These are phyloP conservation scores for Parastagonospora avenae DNA, from an alignment of 2,329 filamentous ascomycete species.

Conservation along the genomic window DNA sequence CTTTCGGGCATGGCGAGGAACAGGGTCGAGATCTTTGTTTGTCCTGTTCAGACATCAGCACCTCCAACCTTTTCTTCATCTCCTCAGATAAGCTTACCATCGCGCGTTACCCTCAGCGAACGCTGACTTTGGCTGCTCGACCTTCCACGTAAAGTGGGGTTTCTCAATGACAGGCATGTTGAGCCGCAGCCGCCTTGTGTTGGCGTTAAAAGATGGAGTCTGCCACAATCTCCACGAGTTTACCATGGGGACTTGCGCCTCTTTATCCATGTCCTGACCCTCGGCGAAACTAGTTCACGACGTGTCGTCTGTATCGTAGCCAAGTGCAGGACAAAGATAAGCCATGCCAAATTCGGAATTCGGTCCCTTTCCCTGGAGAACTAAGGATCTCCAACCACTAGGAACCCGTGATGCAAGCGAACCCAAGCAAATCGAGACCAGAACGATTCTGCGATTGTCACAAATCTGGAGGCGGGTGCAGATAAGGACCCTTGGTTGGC, in stretches of 20 bases:
- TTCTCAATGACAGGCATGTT: constrained; percentile 42
- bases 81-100: constrained; percentile 29
- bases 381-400: no score
- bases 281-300: background rate
- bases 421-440: background rate
- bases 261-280: background rate
- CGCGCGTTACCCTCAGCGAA: constrained; percentile 50
- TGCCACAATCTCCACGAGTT: background rate
- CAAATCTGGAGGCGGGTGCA: background rate
- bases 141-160: constrained; percentile 47
- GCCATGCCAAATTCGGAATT: background rate
- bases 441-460: background rate
- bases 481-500: background rate
- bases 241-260: background rate
- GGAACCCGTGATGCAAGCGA: background rate
- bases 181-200: background rate
- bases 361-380: background rate
- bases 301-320: background rate
- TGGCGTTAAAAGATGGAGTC: background rate
- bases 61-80: background rate
- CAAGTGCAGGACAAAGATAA: background rate
- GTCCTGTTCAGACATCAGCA: constrained; percentile 37
- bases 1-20: constrained; percentile 50
- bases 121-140: constrained; percentile 53
- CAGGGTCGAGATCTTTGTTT: constrained; percentile 58